Percentiles rank a stretch among this genome's conserved stretches.
Evolutionary conservation across 2,329 filamentous ascomycete genomes (phyloP).

Genomic region (Clarireedia hainanense): DNA sequence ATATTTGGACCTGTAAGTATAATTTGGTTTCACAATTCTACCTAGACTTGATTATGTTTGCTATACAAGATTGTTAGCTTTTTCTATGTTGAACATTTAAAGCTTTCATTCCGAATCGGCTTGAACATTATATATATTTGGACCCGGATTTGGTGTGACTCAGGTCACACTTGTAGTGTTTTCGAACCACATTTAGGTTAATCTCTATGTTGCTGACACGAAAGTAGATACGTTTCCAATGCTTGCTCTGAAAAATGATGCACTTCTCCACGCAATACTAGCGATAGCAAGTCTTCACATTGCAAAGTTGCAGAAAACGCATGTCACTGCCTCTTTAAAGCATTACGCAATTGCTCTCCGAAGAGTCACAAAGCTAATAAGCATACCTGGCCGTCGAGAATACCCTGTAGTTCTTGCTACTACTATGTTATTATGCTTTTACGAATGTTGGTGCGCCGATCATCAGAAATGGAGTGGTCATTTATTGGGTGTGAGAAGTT

Average conservation of each 20-base stretch:
- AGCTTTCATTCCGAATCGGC: no score
- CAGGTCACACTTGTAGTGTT: not conserved
- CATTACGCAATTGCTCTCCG: conserved; percentile 86
- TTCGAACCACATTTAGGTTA: not conserved
- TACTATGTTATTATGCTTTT: conserved; percentile 78
- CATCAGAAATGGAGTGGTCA: conserved; percentile 96
- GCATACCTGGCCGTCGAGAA: conserved; percentile 57
- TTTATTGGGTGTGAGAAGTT: conserved; percentile 71
- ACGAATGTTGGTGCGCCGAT: conserved; percentile 90
- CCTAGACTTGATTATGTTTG: no score
- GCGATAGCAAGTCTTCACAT: conserved; percentile 83
- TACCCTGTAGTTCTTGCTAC: conserved; percentile 81
- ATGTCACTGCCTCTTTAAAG: conserved; percentile 73
- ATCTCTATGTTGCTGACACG: conserved; percentile 2
- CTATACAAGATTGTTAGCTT: not conserved
- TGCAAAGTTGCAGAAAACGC: conserved; percentile 67
- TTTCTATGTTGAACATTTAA: not conserved
- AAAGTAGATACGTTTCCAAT: conserved; percentile 69
- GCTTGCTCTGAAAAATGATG: conserved; percentile 76
- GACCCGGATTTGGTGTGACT: no score
- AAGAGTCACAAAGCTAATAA: conserved; percentile 68
- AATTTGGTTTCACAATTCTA: not conserved
- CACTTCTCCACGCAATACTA: conserved; percentile 82
- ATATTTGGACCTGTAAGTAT: conserved; percentile 54
- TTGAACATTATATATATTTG: no score